Conservation (phyloP, 2,329 filamentous ascomycete genomes). For the Pseudogymnoascus verrucosus region DNA sequence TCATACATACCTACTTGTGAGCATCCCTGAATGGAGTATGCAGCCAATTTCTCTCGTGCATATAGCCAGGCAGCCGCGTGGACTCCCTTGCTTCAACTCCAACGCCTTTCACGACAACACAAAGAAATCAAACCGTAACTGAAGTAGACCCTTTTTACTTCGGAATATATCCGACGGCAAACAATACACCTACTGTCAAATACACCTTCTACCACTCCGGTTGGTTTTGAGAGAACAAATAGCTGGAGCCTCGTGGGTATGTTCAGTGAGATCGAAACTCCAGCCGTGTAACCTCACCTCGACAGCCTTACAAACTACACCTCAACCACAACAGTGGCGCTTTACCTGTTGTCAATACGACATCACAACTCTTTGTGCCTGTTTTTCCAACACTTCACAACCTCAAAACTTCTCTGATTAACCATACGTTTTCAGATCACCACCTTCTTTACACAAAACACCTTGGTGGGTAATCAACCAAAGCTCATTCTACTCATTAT, state of each 20-base stretch:
- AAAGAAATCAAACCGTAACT: neutral
- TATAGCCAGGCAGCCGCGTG: neutral
- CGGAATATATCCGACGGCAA: neutral
- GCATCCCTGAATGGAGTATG: neutral
- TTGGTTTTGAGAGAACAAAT: neutral
- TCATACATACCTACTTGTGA: neutral
- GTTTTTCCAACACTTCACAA: neutral
- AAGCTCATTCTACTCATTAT: neutral
- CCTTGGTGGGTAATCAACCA: neutral
- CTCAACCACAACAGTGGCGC: neutral
- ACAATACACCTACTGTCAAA: neutral
- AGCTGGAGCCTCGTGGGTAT: neutral
- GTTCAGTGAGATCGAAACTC: neutral
- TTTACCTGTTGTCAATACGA: neutral
- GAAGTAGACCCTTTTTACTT: neutral
- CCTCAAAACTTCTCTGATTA: neutral
- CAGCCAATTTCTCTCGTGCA: neutral
- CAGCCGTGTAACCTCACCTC: neutral
- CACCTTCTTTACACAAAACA: neutral
- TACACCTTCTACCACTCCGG: neutral
- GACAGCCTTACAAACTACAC: neutral
- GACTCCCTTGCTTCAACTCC: neutral
- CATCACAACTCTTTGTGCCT: neutral
- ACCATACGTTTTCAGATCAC: neutral
- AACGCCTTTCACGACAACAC: neutral